Percentiles rank a stretch among this genome's conserved stretches.
Conservation (phyloP, 352 stramenopile genomes). For the Phytophthora syringae region DNA sequence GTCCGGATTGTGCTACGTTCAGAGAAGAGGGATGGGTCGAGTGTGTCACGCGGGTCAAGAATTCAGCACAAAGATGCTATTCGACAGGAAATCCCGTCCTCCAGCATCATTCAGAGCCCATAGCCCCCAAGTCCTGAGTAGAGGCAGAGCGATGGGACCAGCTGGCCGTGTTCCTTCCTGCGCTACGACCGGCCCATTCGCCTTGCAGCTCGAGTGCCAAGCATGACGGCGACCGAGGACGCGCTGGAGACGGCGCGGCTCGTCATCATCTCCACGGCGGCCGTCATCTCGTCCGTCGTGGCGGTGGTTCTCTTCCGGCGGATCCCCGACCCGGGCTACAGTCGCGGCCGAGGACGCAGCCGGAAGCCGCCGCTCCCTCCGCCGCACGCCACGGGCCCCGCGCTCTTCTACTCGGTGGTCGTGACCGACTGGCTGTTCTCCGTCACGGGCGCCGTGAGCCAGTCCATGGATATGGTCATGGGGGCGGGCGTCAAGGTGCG, state of each 20-base stretch:
- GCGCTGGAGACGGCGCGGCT: slow-evolving; percentile 44
- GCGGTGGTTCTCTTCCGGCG: slow-evolving; percentile 41
- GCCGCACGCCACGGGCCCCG: slow-evolving; percentile 42
- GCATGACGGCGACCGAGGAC: slow-evolving; percentile 28
- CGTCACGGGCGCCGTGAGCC: slow-evolving; percentile 52
- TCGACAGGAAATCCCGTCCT: background rate
- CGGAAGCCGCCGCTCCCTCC: slow-evolving; percentile 27
- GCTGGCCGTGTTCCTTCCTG: slow-evolving; percentile 32
- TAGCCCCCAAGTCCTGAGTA: slow-evolving; percentile 20
- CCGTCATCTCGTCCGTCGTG: slow-evolving; percentile 45
- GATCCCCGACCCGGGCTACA: slow-evolving; percentile 39
- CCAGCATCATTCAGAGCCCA: background rate
- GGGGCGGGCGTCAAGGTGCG: slow-evolving; percentile 40
- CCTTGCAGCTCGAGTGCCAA: background rate
- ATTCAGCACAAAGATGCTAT: slow-evolving; percentile 13
- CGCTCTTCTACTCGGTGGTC: slow-evolving; percentile 63
- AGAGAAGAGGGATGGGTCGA: background rate
- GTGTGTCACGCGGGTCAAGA: background rate
- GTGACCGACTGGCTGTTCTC: slow-evolving; percentile 68
- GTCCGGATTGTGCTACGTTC: background rate
- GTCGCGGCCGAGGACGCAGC: slow-evolving; percentile 10
- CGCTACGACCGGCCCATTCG: slow-evolving; percentile 17
- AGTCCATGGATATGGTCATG: slow-evolving; percentile 65
- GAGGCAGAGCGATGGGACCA: slow-evolving; percentile 26
- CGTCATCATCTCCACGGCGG: slow-evolving; percentile 46